Percentiles rank a stretch among this genome's conserved stretches.
phyloP scores from a whole-genome alignment of 2,329 filamentous ascomycete species.

The Cercospora berteroae region DNA sequence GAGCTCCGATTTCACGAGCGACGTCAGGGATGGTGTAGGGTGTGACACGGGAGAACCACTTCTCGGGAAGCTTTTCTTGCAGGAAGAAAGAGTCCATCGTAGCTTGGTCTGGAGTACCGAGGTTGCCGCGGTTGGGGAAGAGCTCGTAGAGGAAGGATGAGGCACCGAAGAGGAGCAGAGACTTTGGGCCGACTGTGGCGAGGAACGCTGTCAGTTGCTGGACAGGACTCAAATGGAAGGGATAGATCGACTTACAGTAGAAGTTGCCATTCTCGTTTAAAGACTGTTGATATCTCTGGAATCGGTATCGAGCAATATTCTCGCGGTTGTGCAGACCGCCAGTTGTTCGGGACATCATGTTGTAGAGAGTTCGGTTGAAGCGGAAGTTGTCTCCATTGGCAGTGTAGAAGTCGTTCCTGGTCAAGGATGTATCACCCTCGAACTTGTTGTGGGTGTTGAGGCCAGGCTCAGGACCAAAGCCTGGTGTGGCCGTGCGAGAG shows the following conservation, averaged over 20 bases:
- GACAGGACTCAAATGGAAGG: too few relatives aligned
- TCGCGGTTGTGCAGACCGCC: constrained; percentile 41
- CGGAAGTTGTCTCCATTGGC: constrained; percentile 40
- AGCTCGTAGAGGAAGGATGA: constrained; percentile 48
- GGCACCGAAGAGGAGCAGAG: constrained; percentile 44
- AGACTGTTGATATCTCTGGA: constrained; percentile 44
- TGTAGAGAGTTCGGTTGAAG: constrained; percentile 46
- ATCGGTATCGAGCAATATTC: constrained; percentile 41
- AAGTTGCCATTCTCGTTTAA: constrained; percentile 43
- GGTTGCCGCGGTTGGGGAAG: constrained; percentile 35
- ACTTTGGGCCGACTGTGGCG: constrained; percentile 39
- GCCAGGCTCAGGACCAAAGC: constrained; percentile 42
- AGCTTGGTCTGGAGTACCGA: constrained; percentile 14
- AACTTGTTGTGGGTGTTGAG: constrained; percentile 49
- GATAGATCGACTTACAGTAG: constrained; percentile 32
- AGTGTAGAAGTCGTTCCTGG: constrained; percentile 43
- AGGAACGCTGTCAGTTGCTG: too few relatives aligned
- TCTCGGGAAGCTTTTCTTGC: constrained; percentile 42
- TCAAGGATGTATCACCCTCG: constrained; percentile 44
- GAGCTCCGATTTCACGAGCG: constrained; percentile 41
- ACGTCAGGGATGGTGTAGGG: constrained; percentile 42
- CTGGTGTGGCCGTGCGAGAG: constrained; percentile 38
- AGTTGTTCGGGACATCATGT: constrained; percentile 38
- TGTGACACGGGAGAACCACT: constrained; percentile 32
- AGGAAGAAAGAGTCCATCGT: constrained; percentile 42